These are phyloP conservation scores for Pleurotus citrinopileatus DNA, from an alignment of 768 basidiomycete genomes.

Conservation along the genomic window DNA sequence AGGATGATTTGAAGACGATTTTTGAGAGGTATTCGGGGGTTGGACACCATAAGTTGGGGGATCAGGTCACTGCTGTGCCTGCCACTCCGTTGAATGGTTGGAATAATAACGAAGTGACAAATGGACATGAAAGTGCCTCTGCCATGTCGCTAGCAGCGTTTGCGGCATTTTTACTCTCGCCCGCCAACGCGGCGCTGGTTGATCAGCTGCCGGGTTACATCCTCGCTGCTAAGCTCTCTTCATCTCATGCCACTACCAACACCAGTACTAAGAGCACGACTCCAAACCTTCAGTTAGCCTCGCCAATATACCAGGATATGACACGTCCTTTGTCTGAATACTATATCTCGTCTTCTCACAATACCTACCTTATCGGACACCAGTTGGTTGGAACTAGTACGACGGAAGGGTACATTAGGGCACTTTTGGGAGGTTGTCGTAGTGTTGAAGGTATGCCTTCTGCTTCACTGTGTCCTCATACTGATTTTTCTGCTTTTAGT, in stretches of 20 bases:
- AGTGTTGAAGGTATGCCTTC: slow-evolving; percentile 80
- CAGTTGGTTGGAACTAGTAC: slow-evolving; percentile 88
- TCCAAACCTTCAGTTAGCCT: background rate
- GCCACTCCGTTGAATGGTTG: slow-evolving; percentile 29
- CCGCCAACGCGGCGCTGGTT: slow-evolving; percentile 60
- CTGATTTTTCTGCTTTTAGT: slow-evolving; percentile 43
- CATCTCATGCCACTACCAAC: background rate
- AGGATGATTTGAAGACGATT: slow-evolving; percentile 28
- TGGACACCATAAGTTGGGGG: background rate
- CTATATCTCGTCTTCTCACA: slow-evolving; percentile 86
- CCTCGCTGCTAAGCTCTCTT: background rate
- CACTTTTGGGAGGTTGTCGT: slow-evolving; percentile 85
- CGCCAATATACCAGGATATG: slow-evolving; percentile 72
- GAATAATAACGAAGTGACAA: too few species aligned
- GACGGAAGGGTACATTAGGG: slow-evolving; percentile 90
- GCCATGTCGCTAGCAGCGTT: slow-evolving; percentile 44
- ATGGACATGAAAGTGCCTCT: too few species aligned
- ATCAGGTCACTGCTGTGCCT: background rate
- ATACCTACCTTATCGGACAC: slow-evolving; percentile 86
- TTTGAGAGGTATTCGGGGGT: slow-evolving; percentile 30
- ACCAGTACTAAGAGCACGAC: background rate
- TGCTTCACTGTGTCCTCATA: background rate
- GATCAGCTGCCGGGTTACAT: slow-evolving; percentile 37
- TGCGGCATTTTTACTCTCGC: slow-evolving; percentile 74
- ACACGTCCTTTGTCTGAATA: slow-evolving; percentile 83